These are phyloP conservation scores for Apophysomyces variabilis DNA, from an alignment of 371 early-diverging fungal species.

Conservation along the genomic window DNA sequence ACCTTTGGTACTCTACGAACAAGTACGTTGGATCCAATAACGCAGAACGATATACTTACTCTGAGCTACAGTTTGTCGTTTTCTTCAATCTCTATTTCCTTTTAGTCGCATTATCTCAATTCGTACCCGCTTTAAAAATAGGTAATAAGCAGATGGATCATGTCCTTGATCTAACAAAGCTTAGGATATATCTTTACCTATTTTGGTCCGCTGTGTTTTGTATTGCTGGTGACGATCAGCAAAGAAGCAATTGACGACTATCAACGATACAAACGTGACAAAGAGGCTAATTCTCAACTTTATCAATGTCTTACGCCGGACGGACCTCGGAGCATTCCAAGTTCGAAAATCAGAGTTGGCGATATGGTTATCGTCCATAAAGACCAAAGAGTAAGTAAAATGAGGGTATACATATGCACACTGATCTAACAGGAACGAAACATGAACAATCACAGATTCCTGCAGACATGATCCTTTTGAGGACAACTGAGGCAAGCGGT, in stretches of 20 bases:
- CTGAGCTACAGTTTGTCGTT: constrained; percentile 80
- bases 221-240: constrained; percentile 89
- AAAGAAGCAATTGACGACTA: constrained; percentile 98
- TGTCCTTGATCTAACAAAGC: not conserved
- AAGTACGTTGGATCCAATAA: constrained; percentile 54
- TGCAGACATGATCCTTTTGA: constrained; percentile 90
- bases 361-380: constrained; percentile 92
- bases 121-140: constrained; percentile 86
- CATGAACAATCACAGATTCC: constrained; percentile 63
- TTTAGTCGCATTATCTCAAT: constrained; percentile 94
- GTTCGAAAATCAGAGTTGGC: constrained; percentile 91
- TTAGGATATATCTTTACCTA: constrained; percentile 93
- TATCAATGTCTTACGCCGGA: constrained; percentile 66
- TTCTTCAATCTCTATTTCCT: constrained; percentile 99
- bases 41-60: not conserved
- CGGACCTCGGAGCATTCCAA: constrained; percentile 74
- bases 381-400: constrained; percentile 76
- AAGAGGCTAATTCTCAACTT: constrained; percentile 90
- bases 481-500: constrained; percentile 86
- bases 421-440: not conserved
- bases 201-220: constrained; percentile 95
- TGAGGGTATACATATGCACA: not conserved
- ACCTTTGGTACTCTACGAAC: constrained; percentile 92
- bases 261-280: constrained; percentile 88
- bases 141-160: constrained; percentile 44